Evolutionary conservation across 305 asterid genomes (phyloP).

Genomic region (Solanum aculeatissimum): DNA sequence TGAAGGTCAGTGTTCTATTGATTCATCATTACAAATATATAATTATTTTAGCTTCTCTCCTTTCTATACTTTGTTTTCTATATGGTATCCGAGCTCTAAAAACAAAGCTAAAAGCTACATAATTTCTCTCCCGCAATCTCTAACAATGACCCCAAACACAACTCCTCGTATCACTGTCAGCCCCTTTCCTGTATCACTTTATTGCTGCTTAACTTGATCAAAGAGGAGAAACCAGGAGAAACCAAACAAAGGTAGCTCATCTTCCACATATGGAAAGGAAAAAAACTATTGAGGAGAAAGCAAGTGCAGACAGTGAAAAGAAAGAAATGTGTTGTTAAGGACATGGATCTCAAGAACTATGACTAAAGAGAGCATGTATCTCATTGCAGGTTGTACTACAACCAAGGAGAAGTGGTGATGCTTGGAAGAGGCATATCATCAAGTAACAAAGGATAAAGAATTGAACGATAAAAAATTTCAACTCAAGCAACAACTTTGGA

Average conservation of each 20-base stretch:
- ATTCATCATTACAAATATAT: neutral
- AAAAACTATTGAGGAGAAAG: neutral
- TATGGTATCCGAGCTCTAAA: neutral
- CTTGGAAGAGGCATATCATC: neutral
- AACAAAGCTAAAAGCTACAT: neutral
- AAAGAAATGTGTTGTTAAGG: neutral
- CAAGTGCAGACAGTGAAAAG: neutral
- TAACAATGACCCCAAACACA: neutral
- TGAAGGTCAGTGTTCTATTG: neutral
- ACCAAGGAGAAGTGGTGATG: neutral
- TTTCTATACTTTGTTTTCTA: too few relatives aligned
- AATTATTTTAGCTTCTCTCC: too few relatives aligned
- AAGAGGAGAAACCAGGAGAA: neutral
- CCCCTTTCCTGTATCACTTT: neutral
- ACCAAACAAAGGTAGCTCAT: neutral
- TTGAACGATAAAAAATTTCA: too few relatives aligned
- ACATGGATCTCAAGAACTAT: neutral
- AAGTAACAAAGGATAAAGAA: neutral
- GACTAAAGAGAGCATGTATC: neutral
- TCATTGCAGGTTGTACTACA: neutral
- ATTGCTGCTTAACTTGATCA: neutral
- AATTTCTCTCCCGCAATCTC: neutral
- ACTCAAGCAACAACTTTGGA: neutral
- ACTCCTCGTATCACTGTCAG: neutral
- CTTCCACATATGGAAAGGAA: neutral